Evolutionary conservation across 768 basidiomycete genomes (phyloP), one percentile per base, ranked within the genome.

Genomic region (Stropharia rugosoannulata): DNA sequence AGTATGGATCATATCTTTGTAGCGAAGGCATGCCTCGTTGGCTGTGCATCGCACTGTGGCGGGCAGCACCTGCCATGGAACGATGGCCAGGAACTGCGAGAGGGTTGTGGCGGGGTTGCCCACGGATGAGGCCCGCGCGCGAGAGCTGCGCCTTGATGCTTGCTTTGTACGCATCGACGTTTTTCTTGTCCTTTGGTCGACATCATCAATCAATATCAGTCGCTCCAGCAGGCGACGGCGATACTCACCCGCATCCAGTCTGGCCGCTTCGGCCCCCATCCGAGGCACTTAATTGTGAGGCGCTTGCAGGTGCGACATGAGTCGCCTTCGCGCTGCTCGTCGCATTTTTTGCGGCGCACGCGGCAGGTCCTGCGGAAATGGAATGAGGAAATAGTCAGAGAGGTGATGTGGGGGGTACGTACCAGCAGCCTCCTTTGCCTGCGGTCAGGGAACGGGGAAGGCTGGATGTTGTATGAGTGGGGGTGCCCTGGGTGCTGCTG

Each of bases 341-440:
- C 90, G 70, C 90, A 93, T 89, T 93, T 93, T 90, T 92, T 93
- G 75, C 90, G 80, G 59, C 90, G 83, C 42, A 93, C 73, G 27
- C 90, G 83, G 71, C 90, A 93, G 49, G 90, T 93, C 90, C 90
- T 93, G 55, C 29, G 52, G 16, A 49, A 49, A 56, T 11, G 38
- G 27, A 41, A 13, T 27, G 36, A 36, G 49, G 37, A 27, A n/a
- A 39, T 27, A 39, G 27, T 5, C 10, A 11, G 37, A 27, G 12
- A 11, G 36, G 8, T 12, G 27, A 18, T 11, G 7, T 25, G 37
- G 37, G 15, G 32, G 42, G 47, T 11, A 78, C 88, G 66, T 67
- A 90, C 89, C 89, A 91, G 73, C 89, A 90, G 42, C 89, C 89
- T 59, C 89, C 89, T 70, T 85, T 87, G 56, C 85, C 81, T 45